A percentile compares a stretch with the other conserved stretches of the same genome.
Evolutionary conservation across 2,329 filamentous ascomycete genomes (phyloP).

Genomic region (Lachnellula subtilissima): DNA sequence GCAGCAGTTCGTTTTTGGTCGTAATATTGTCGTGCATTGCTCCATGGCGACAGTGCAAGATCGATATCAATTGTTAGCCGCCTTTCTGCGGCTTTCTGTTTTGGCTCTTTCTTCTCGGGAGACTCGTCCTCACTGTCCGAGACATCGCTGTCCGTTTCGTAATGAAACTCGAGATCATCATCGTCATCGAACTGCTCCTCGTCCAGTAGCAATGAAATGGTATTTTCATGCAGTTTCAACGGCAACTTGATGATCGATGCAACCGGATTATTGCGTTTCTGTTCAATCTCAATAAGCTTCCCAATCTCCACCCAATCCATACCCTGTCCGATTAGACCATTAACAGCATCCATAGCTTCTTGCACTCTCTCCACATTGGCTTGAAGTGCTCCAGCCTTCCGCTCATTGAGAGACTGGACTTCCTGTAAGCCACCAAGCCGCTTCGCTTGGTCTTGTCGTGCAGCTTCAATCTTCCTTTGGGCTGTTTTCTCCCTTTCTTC

Average conservation of each 20-base stretch:
- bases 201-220: constrained; percentile 71
- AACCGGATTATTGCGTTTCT: constrained; percentile 74
- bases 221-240: constrained; percentile 85
- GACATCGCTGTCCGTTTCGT: constrained; percentile 61
- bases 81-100: constrained; percentile 44
- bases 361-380: constrained; percentile 87
- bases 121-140: constrained; percentile 55
- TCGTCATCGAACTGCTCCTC: constrained; percentile 56
- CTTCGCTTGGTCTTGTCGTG: constrained; percentile 75
- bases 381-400: constrained; percentile 86
- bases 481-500: constrained; percentile 78
- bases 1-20: constrained; percentile 81
- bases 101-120: constrained; percentile 31
- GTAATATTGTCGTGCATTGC: constrained; percentile 88
- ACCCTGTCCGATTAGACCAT: constrained; percentile 82
- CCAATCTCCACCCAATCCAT: constrained; percentile 98
- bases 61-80: constrained; percentile 76
- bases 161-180: constrained; percentile 39
- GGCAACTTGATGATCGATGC: constrained; percentile 83
- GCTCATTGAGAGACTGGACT: constrained; percentile 74
- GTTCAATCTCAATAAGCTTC: constrained; percentile 81
- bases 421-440: constrained; percentile 79
- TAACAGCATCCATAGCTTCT: constrained; percentile 88
- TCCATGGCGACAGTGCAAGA: constrained; percentile 75
- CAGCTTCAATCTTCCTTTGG: constrained; percentile 79